phyloP scores from a whole-genome alignment of 257 asterid species.

The Solanum chaucha region DNA sequence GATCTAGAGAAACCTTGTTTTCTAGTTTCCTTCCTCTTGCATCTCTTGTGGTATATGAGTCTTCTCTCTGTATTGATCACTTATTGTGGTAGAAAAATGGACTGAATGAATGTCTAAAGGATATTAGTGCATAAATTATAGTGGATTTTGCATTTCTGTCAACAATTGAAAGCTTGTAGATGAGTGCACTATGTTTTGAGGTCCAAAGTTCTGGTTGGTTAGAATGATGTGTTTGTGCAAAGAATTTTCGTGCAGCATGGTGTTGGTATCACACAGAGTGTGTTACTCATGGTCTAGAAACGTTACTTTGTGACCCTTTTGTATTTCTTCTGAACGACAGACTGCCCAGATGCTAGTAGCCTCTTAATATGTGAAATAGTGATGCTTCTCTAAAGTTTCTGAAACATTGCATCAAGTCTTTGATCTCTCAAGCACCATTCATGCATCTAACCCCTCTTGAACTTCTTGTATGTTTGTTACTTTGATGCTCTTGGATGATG shows the following conservation, averaged over 20 bases:
- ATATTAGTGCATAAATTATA: background rate
- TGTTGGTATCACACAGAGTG: background rate
- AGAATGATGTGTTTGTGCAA: background rate
- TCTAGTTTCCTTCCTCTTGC: background rate
- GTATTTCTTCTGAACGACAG: background rate
- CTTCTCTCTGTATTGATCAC: background rate
- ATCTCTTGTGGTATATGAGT: background rate
- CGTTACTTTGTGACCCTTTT: background rate
- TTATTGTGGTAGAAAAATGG: background rate
- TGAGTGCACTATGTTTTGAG: background rate
- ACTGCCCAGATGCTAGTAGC: background rate
- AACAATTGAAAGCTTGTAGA: background rate
- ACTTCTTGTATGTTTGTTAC: background rate
- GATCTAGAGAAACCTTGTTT: background rate
- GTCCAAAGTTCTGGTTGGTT: background rate
- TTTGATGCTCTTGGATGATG: background rate
- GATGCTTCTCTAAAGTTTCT: background rate
- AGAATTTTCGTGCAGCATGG: background rate
- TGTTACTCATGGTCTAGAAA: background rate
- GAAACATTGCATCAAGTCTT: background rate
- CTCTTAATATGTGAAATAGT: background rate
- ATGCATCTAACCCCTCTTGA: background rate
- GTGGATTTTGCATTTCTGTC: background rate
- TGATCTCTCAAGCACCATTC: background rate
- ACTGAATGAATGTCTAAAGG: background rate